Conservation (phyloP, 192 early-diverging fungal genomes). For the Dimargaris verticillata region DNA sequence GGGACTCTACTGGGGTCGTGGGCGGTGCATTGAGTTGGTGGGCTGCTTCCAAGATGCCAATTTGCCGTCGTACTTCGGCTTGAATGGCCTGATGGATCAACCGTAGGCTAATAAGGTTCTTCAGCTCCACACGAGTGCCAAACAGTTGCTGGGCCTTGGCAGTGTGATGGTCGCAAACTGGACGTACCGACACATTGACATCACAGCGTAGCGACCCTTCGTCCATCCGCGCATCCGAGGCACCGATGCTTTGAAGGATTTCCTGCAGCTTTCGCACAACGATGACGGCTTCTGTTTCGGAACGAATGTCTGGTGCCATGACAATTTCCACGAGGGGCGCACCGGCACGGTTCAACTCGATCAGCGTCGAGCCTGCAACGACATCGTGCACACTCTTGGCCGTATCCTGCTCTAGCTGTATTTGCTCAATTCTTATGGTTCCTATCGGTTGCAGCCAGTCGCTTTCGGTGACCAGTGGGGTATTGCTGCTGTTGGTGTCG, state of each 20-base stretch:
- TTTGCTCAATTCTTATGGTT: conserved; percentile 53
- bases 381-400: conserved; percentile 62
- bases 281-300: conserved; percentile 51
- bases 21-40: not conserved
- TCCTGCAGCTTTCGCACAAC: conserved; percentile 64
- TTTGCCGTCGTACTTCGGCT: conserved; percentile 69
- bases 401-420: conserved; percentile 89
- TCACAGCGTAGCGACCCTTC: conserved; percentile 85
- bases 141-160: not conserved
- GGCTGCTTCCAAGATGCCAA: conserved; percentile 36
- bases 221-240: conserved; percentile 69
- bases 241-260: conserved; percentile 47
- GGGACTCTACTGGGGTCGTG: not conserved
- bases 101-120: conserved; percentile 64
- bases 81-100: conserved; percentile 53
- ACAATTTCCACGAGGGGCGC: conserved; percentile 84
- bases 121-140: conserved; percentile 45
- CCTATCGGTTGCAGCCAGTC: not conserved
- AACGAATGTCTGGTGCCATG: conserved; percentile 69
- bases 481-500: not conserved
- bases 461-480: not conserved
- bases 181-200: conserved; percentile 78
- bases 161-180: not conserved
- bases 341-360: conserved; percentile 80
- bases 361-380: conserved; percentile 38